These are phyloP conservation scores for Aquilaria sinensis DNA, from an alignment of 345 rosid genomes.

Conservation along the genomic window DNA sequence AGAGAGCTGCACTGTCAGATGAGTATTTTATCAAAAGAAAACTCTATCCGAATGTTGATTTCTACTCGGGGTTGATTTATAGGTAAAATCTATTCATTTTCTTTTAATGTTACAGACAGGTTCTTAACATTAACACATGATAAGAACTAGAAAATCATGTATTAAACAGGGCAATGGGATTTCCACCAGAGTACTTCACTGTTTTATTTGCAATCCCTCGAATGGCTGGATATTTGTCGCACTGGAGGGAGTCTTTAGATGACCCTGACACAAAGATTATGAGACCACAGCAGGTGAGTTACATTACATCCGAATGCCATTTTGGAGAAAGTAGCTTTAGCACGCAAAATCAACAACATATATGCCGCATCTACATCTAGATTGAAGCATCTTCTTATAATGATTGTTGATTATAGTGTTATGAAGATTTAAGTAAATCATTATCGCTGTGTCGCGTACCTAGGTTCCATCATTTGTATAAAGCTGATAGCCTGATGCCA, in stretches of 20 bases:
- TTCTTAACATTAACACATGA: no score
- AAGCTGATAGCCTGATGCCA: not conserved
- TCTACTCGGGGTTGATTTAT: slow-evolving; percentile 92
- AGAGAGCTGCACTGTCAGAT: slow-evolving; percentile 94
- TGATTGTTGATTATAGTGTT: no score
- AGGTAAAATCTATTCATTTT: slow-evolving; percentile 35
- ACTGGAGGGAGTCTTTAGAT: slow-evolving; percentile 94
- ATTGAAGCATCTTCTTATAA: no score
- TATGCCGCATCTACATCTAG: no score
- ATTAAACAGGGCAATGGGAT: slow-evolving; percentile 84
- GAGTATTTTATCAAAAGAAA: slow-evolving; percentile 87
- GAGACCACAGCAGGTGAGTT: slow-evolving; percentile 93
- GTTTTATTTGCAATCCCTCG: slow-evolving; percentile 93
- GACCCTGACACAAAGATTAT: slow-evolving; percentile 97
- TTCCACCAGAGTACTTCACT: slow-evolving; percentile 93
- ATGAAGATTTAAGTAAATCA: no score
- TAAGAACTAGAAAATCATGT: not conserved
- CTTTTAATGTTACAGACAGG: not conserved
- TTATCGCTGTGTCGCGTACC: not conserved
- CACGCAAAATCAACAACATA: no score
- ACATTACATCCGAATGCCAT: not conserved
- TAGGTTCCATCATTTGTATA: not conserved
- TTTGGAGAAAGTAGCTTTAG: no score
- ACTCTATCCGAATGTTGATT: slow-evolving; percentile 97
- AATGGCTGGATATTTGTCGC: slow-evolving; percentile 96